Percentiles rank a stretch among this genome's conserved stretches.
Conservation (phyloP, 768 basidiomycete genomes). For the Phanerochaete carnosa region DNA sequence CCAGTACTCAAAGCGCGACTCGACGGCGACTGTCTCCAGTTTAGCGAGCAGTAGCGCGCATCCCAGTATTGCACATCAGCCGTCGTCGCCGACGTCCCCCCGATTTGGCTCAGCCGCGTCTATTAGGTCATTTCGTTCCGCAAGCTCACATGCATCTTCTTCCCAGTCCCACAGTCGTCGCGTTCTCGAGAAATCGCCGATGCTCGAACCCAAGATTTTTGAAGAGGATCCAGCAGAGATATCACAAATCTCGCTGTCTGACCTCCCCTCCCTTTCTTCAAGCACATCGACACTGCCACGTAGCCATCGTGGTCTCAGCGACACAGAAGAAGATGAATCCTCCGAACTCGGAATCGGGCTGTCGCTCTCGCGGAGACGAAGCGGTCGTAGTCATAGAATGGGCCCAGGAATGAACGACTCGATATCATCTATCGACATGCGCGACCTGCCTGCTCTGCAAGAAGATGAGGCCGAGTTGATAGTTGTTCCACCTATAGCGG, state of each 20-base stretch:
- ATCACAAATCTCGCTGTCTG: constrained; percentile 9
- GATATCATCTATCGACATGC: constrained; percentile 28
- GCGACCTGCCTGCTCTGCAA: constrained; percentile 25
- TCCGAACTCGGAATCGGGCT: constrained; percentile 14
- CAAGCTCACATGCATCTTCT: constrained; percentile 24
- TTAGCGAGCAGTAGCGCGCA: constrained; percentile 15
- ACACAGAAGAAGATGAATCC: constrained; percentile 16
- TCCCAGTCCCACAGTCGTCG: constrained; percentile 12
- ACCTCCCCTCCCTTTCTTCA: constrained; percentile 4
- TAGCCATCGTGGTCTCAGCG: constrained; percentile 5
- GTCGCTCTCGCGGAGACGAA: constrained; percentile 12
- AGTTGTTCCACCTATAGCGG: constrained; percentile 8
- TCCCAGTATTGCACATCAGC: not conserved
- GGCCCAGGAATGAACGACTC: constrained; percentile 19
- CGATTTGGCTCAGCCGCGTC: constrained; percentile 20
- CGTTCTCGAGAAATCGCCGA: constrained; percentile 17
- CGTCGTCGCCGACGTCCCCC: constrained; percentile 22
- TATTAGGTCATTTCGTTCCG: constrained; percentile 24
- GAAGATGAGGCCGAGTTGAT: constrained; percentile 22
- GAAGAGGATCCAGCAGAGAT: constrained; percentile 29
- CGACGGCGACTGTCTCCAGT: constrained; percentile 23
- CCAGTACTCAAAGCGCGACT: constrained; percentile 26
- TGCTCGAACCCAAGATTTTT: constrained; percentile 23
- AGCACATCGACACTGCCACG: constrained; percentile 10
- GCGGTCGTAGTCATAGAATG: not conserved